Evolutionary conservation across 1,284 basidiomycete species (phyloP), one percentile per base, ranked within the genome.

Genomic region (Lignosus rhinocerotis): DNA sequence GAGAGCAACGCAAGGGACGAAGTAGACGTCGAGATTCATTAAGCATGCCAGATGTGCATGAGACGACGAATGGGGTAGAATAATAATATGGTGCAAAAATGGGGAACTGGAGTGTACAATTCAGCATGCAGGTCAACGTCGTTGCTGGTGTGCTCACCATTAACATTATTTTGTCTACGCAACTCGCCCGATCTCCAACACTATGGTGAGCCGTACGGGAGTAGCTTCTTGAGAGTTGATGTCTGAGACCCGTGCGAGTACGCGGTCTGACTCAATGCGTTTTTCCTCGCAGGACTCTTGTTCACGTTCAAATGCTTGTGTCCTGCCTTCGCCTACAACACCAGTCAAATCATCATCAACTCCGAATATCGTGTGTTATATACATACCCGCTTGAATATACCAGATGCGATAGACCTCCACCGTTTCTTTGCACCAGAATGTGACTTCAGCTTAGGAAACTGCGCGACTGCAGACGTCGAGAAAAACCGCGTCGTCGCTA

Each of bases 391-490:
- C 78, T 92, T 92, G 77, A 92, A 92, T n/a, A 77, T 70, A 33
- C 88, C 85, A 25, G 82, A 85, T 16, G 82, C 80, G 39, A 92
- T 74, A 1, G 87, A 85, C 61, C 82, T 78, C 88, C 88, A 92
- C 64, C 90, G 76, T 73, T 92, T 92, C 77, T 91, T 92, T n/a
- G 90, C 81, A 10, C 90, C 90, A 4, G 82, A 85, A 70, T 92
- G 89, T 0, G 86, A 83, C 72, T 92, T 92, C 64, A 92, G 75
- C 74, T 92, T 92, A 53, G 72, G 72, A 48, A 69, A 74, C n/a
- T 68, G 66, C 7, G 67, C 63, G 8, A 62, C 59, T 8, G 72
- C 58, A 10, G 73, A 71, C 14, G 74, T 72, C 34, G 73, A 74
- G 66, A 76, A 75, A 19, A 68, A 59, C n/a, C 75, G 73, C 33